A percentile compares a stretch with the other conserved stretches of the same genome.
phyloP scores from a whole-genome alignment of 352 stramenopile genomes.

The Thalassiosira livingstoniorum region DNA sequence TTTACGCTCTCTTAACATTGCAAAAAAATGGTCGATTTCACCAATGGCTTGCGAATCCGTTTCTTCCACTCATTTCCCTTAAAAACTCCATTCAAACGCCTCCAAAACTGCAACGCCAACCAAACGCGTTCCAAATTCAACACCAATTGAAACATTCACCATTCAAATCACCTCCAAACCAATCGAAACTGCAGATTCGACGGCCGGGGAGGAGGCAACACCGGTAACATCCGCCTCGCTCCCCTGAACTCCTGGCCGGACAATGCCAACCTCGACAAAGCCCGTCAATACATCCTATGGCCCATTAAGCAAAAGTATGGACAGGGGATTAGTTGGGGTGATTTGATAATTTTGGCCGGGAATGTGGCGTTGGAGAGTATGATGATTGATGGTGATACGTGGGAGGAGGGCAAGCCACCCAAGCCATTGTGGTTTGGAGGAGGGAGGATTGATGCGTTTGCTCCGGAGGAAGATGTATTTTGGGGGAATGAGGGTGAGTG shows the following conservation, averaged over 20 bases:
- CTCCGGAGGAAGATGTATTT: constrained; percentile 74
- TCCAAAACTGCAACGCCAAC: no score
- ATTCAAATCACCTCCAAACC: no score
- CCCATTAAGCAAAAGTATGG: constrained; percentile 86
- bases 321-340: constrained; percentile 71
- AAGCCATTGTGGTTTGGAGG: constrained; percentile 71
- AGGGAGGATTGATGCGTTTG: constrained; percentile 74
- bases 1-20: no score
- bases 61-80: no score
- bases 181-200: constrained; percentile 50
- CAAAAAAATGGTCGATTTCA: no score
- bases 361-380: constrained; percentile 82
- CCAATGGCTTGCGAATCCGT: no score
- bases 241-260: constrained; percentile 81
- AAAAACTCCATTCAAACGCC: no score
- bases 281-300: constrained; percentile 68
- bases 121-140: no score
- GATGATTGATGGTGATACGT: constrained; percentile 41
- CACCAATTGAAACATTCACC: no score
- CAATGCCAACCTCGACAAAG: constrained; percentile 85
- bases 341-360: constrained; percentile 83
- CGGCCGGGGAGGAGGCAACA: constrained; percentile 69
- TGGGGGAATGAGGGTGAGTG: constrained; percentile 75
- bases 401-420: constrained; percentile 67
- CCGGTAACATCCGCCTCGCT: constrained; percentile 71